Evolutionary conservation across 768 basidiomycete species (phyloP).

Genomic region (Lactarius hatsudake): DNA sequence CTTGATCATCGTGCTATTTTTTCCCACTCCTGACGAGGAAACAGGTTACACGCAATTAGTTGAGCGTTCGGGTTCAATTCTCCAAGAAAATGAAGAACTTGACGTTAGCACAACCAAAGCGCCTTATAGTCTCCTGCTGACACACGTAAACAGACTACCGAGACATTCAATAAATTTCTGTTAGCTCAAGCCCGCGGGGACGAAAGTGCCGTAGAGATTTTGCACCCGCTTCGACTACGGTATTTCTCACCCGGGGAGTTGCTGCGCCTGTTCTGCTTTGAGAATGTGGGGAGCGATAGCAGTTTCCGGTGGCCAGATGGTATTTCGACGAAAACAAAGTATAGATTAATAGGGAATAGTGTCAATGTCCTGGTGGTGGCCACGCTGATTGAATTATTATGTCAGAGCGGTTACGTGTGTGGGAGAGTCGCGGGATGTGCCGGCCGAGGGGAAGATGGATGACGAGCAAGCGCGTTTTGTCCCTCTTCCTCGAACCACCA

Average conservation of each 20-base stretch:
- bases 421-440: conserved; percentile 14
- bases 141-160: conserved; percentile 48
- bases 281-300: conserved; percentile 28
- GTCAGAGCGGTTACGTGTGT: not conserved
- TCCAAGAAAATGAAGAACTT: conserved; percentile 65
- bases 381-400: conserved; percentile 58
- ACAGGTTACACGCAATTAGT: conserved; percentile 74
- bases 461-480: conserved; percentile 3
- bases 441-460: not conserved
- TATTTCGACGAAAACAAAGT: conserved; percentile 65
- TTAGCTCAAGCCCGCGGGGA: conserved; percentile 41
- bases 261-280: conserved; percentile 63
- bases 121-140: not conserved
- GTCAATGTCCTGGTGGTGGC: conserved; percentile 75
- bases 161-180: conserved; percentile 56
- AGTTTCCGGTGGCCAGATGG: conserved; percentile 60
- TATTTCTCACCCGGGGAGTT: conserved; percentile 77
- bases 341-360: conserved; percentile 78
- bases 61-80: conserved; percentile 72
- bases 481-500: conserved; percentile 13
- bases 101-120: conserved; percentile 46
- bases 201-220: conserved; percentile 47
- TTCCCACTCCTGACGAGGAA: conserved; percentile 7
- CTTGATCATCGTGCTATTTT: not conserved
- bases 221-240: conserved; percentile 60